These are phyloP conservation scores for Bruguiera sexangula DNA, from an alignment of 345 rosid species.

Conservation along the genomic window DNA sequence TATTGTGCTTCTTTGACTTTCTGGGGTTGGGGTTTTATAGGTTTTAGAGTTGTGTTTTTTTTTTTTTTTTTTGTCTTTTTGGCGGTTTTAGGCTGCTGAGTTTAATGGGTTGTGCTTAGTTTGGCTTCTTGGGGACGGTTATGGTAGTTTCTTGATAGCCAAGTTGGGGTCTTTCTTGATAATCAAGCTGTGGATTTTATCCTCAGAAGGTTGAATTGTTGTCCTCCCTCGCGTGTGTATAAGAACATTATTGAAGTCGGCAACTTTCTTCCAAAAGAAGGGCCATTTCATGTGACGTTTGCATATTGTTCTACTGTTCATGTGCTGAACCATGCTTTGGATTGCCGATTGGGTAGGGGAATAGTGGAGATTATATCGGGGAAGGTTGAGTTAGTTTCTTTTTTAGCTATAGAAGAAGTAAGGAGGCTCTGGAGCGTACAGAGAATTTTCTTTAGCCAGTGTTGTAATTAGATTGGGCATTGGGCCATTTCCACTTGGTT, in stretches of 20 bases:
- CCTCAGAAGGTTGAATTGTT: slow-evolving; percentile 24
- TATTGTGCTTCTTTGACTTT: slow-evolving; percentile 13
- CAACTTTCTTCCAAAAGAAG: slow-evolving; percentile 8
- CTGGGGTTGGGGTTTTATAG: slow-evolving; percentile 27
- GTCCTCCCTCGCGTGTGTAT: slow-evolving; percentile 10
- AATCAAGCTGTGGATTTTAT: slow-evolving; percentile 2
- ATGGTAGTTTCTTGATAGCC: slow-evolving; percentile 27
- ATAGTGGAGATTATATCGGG: slow-evolving; percentile 1
- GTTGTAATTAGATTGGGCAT: slow-evolving; percentile 11
- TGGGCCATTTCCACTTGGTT: slow-evolving; percentile 13
- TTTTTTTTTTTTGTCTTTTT: slow-evolving; percentile 17
- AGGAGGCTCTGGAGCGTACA: not conserved
- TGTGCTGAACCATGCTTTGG: slow-evolving; percentile 17
- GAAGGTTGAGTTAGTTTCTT: slow-evolving; percentile 4
- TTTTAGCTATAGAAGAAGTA: slow-evolving; percentile 6
- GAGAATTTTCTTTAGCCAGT: not conserved
- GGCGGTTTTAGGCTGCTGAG: slow-evolving; percentile 18
- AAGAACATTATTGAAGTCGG: slow-evolving; percentile 1
- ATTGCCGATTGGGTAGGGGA: slow-evolving; percentile 14
- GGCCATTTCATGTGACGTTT: slow-evolving; percentile 26
- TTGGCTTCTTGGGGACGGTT: slow-evolving; percentile 26
- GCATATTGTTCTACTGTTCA: not conserved
- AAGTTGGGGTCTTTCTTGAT: slow-evolving; percentile 19
- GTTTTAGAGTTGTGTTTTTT: slow-evolving; percentile 5
- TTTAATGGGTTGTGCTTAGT: slow-evolving; percentile 32